phyloP scores from a whole-genome alignment of 2,329 filamentous ascomycete genomes.

The Exserohilum turcica region DNA sequence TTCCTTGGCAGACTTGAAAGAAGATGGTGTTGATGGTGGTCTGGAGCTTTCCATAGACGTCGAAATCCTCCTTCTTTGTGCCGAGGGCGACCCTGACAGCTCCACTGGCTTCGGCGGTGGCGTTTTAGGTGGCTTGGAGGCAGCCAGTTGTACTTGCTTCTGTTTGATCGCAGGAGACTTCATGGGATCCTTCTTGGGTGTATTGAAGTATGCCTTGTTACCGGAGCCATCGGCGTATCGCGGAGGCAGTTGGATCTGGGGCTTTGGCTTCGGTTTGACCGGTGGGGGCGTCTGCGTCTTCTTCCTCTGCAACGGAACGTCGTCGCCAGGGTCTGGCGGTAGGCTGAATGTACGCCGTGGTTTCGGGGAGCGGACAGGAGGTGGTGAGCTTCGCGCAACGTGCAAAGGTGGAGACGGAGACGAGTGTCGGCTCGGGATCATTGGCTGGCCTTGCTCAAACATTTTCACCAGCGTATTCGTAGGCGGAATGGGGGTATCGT shows the following conservation, averaged over 20 bases:
- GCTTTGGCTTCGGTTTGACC: conserved; percentile 41
- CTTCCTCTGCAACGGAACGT: conserved; percentile 22
- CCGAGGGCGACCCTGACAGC: conserved; percentile 21
- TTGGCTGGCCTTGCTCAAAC: conserved; percentile 63
- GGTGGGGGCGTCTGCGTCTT: conserved; percentile 33
- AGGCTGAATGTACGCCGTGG: conserved; percentile 43
- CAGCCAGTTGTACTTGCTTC: conserved; percentile 32
- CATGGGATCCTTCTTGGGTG: conserved; percentile 28
- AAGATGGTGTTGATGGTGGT: conserved; percentile 37
- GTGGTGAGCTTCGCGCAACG: conserved; percentile 30
- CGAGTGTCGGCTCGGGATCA: conserved; percentile 21
- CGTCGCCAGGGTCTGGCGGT: conserved; percentile 34
- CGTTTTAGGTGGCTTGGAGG: conserved; percentile 23
- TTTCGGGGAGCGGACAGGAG: conserved; percentile 51
- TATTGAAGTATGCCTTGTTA: conserved; percentile 23
- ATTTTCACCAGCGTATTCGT: conserved; percentile 69
- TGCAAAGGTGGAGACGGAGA: conserved; percentile 23
- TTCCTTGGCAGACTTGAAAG: conserved; percentile 45
- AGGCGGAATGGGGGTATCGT: conserved; percentile 65
- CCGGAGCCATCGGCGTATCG: conserved; percentile 22
- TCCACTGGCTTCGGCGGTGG: conserved; percentile 34
- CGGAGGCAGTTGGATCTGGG: conserved; percentile 20
- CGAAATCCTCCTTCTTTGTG: conserved; percentile 28
- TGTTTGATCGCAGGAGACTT: conserved; percentile 33
- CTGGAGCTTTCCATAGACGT: conserved; percentile 36